Evolutionary conservation across 2,329 filamentous ascomycete genomes (phyloP).

Genomic region (Colletotrichum kahawae): DNA sequence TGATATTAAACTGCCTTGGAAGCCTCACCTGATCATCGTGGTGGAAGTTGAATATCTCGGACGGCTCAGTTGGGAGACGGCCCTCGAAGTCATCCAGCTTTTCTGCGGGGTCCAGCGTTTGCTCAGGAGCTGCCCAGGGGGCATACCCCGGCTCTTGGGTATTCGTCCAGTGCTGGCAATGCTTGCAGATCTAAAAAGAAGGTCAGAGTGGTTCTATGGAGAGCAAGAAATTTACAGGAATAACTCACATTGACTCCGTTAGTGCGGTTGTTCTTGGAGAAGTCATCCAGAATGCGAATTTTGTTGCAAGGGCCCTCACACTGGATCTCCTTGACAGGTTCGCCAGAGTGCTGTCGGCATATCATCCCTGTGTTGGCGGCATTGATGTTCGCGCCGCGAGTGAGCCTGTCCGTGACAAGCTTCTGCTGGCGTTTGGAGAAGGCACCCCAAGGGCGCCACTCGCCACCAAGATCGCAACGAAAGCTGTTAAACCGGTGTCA

Average conservation of each 20-base stretch:
- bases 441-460: conserved; percentile 34
- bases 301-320: conserved; percentile 36
- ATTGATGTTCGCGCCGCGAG: conserved; percentile 22
- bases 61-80: conserved; percentile 1
- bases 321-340: conserved; percentile 26
- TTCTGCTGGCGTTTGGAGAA: conserved; percentile 39
- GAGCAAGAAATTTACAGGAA: not conserved
- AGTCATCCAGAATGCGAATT: conserved; percentile 31
- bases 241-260: conserved; percentile 34
- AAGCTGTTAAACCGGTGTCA: conserved; percentile 27
- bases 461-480: conserved; percentile 39
- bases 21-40: not conserved
- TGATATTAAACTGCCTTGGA: not conserved
- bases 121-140: conserved; percentile 8
- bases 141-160: conserved; percentile 35
- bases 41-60: conserved; percentile 3
- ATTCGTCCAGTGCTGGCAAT: conserved; percentile 40
- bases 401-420: conserved; percentile 25
- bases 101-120: not conserved
- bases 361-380: conserved; percentile 39
- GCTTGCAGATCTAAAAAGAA: conserved; percentile 33
- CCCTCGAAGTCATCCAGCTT: not conserved
- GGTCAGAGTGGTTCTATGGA: not conserved
- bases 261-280: conserved; percentile 32
- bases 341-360: conserved; percentile 37